A percentile compares a stretch with the other conserved stretches of the same genome.
Conservation (phyloP, 768 basidiomycete species). For the Psilocybe tampanensis region DNA sequence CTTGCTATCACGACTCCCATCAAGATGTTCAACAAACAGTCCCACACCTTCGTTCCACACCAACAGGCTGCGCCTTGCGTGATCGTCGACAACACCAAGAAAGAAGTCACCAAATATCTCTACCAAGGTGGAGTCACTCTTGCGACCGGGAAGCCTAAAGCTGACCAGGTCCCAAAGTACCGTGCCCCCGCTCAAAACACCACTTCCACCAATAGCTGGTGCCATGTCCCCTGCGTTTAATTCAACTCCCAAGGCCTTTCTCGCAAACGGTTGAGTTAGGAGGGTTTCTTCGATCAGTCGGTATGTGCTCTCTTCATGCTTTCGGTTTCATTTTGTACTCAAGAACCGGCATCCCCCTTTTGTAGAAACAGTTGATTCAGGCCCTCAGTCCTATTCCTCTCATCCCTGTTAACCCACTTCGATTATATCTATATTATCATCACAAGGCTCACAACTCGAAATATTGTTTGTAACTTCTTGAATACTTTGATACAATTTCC, state of each 20-base stretch:
- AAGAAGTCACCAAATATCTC: conserved; percentile 35
- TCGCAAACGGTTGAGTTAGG: too few relatives aligned
- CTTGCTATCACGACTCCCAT: background rate
- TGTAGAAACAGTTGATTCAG: too few relatives aligned
- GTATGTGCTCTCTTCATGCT: too few relatives aligned
- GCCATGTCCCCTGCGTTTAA: conserved; percentile 9
- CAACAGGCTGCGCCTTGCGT: conserved; percentile 12
- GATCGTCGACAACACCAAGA: conserved; percentile 28
- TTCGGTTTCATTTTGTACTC: too few relatives aligned
- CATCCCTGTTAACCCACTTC: too few relatives aligned
- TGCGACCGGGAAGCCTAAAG: conserved; percentile 1
- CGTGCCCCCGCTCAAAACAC: conserved; percentile 15
- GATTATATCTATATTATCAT: too few relatives aligned
- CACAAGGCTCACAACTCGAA: too few relatives aligned
- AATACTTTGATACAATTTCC: too few relatives aligned
- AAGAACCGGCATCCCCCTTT: too few relatives aligned
- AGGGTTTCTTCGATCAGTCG: too few relatives aligned
- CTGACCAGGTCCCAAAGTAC: conserved; percentile 16
- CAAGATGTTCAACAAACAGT: conserved; percentile 5
- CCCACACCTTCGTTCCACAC: conserved; percentile 18
- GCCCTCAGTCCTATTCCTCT: too few relatives aligned
- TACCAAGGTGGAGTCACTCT: conserved; percentile 43
- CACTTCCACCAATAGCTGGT: conserved; percentile 15
- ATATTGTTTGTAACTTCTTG: too few relatives aligned
- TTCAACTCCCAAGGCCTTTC: background rate